Conservation (phyloP, 257 asterid species). For the Verbascum thapsus region DNA sequence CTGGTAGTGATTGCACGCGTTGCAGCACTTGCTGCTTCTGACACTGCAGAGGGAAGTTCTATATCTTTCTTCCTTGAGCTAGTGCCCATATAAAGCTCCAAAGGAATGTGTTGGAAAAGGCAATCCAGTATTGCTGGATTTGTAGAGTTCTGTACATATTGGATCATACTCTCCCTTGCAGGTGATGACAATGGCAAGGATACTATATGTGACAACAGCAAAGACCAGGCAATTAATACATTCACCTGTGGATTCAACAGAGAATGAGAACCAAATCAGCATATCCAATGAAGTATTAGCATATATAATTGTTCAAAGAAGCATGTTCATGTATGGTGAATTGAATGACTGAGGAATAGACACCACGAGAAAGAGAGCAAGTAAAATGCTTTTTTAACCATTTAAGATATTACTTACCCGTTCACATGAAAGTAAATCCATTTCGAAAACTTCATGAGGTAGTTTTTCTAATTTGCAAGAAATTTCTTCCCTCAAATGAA, state of each 20-base stretch:
- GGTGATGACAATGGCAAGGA: constrained; percentile 86
- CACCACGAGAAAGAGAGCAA: neutral
- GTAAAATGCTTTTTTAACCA: constrained; percentile 11
- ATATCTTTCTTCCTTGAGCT: constrained; percentile 72
- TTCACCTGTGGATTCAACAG: constrained; percentile 59
- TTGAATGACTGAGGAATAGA: constrained; percentile 4
- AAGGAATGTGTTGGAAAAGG: constrained; percentile 81
- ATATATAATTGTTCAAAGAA: neutral
- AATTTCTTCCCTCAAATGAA: constrained; percentile 69
- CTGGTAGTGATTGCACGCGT: constrained; percentile 61
- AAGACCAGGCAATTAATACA: constrained; percentile 81
- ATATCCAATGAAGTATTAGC: constrained; percentile 15
- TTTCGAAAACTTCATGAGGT: constrained; percentile 60
- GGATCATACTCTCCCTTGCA: constrained; percentile 75
- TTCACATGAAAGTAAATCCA: constrained; percentile 72
- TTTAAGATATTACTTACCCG: constrained; percentile 52
- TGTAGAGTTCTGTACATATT: constrained; percentile 75
- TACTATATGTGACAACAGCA: constrained; percentile 70
- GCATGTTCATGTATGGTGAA: neutral
- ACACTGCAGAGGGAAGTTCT: constrained; percentile 58
- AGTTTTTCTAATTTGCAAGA: constrained; percentile 61
- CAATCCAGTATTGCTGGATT: constrained; percentile 77
- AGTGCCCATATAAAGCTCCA: constrained; percentile 60
- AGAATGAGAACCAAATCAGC: constrained; percentile 25
- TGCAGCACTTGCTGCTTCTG: constrained; percentile 81